These are phyloP conservation scores for Phylloporus sp. DNA, from an alignment of 768 basidiomycete species.

Conservation along the genomic window DNA sequence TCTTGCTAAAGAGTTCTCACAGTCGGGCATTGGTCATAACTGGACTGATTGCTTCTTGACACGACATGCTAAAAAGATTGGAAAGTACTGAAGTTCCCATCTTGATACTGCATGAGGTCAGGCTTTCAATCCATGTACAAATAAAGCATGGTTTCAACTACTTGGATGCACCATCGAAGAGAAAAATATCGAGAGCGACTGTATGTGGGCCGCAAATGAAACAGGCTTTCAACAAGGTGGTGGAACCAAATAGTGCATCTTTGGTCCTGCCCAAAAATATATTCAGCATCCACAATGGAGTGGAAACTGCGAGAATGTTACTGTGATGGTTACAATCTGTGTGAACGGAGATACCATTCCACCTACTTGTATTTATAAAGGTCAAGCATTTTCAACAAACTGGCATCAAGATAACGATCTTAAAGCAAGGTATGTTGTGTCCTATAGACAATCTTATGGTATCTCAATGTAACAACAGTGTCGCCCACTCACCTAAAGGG, in stretches of 20 bases:
- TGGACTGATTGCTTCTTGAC: too few relatives aligned
- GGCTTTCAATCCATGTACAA: constrained; percentile 35
- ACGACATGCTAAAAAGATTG: too few relatives aligned
- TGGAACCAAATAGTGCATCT: not conserved
- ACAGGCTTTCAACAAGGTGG: constrained; percentile 9
- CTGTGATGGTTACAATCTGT: constrained; percentile 37
- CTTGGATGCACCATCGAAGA: constrained; percentile 21
- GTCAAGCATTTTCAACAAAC: constrained; percentile 16
- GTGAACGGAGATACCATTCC: constrained; percentile 34
- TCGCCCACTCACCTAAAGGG: constrained; percentile 21
- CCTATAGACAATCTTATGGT: not conserved
- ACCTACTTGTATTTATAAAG: constrained; percentile 34
- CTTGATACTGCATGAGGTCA: constrained; percentile 11
- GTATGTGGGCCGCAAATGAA: constrained; percentile 17
- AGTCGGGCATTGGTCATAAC: too few relatives aligned
- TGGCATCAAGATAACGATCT: constrained; percentile 21
- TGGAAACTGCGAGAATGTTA: constrained; percentile 23
- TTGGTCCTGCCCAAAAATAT: not conserved
- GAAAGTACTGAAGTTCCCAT: not conserved
- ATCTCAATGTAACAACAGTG: not conserved
- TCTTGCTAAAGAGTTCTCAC: too few relatives aligned
- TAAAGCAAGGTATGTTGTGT: constrained; percentile 20
- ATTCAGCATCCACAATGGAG: constrained; percentile 18
- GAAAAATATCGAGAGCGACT: constrained; percentile 3
- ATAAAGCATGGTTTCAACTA: constrained; percentile 33